phyloP scores from a whole-genome alignment of 768 basidiomycete species.

The Mycena albidolilacea region DNA sequence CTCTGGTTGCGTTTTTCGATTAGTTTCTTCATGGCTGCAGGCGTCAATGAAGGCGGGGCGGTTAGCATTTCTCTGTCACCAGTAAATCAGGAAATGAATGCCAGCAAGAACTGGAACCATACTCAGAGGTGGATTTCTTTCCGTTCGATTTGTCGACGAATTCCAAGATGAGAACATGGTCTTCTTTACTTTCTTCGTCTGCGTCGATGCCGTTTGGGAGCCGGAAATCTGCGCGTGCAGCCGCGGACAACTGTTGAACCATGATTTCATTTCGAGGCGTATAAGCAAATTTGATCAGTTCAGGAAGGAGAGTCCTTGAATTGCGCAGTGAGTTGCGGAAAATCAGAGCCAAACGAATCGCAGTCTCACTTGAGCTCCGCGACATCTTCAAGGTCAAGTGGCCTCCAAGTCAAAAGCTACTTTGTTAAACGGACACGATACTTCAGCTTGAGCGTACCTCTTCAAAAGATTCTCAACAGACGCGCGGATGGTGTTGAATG shows the following conservation, averaged over 20 bases:
- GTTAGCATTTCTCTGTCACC: conserved; percentile 40
- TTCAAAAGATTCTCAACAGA: conserved; percentile 89
- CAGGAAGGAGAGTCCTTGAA: conserved; percentile 83
- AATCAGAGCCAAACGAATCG: conserved; percentile 21
- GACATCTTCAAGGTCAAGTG: conserved; percentile 82
- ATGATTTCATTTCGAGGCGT: conserved; percentile 75
- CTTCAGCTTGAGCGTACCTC: conserved; percentile 59
- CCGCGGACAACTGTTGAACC: conserved; percentile 53
- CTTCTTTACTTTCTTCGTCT: conserved; percentile 52
- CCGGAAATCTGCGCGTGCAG: conserved; percentile 50
- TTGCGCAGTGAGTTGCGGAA: not conserved
- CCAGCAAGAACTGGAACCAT: conserved; percentile 17
- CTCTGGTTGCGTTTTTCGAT: conserved; percentile 78
- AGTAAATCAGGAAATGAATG: conserved; percentile 23
- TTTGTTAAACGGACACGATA: conserved; percentile 11
- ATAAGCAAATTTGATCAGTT: conserved; percentile 87
- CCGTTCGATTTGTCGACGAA: conserved; percentile 55
- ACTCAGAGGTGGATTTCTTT: conserved; percentile 52
- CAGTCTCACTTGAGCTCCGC: conserved; percentile 84
- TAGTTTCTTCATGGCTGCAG: conserved; percentile 75
- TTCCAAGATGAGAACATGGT: conserved; percentile 63
- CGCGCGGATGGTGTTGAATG: conserved; percentile 79
- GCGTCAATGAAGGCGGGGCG: conserved; percentile 60
- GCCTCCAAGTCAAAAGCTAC: conserved; percentile 58
- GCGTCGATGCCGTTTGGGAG: conserved; percentile 48